A percentile compares a stretch with the other conserved stretches of the same genome.
phyloP scores from a whole-genome alignment of 257 asterid species.

The Jaltomata sinuosa region DNA sequence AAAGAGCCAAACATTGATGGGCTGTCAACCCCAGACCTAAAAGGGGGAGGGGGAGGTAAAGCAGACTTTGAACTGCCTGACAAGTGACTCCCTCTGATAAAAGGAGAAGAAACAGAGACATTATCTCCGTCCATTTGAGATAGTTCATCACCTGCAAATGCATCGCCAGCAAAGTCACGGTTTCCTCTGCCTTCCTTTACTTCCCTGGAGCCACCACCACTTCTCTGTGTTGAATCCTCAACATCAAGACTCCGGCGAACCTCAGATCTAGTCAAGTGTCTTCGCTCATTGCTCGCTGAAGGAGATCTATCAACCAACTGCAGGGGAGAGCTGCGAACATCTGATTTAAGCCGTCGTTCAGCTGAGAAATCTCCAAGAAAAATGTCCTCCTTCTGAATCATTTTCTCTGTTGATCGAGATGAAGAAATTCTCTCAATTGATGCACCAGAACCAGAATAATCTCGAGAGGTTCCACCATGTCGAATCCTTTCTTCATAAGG shows the following conservation, averaged over 20 bases:
- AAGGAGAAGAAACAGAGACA: constrained; percentile 71
- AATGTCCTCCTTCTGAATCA: constrained; percentile 51
- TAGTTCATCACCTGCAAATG: constrained; percentile 52
- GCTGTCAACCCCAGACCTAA: constrained; percentile 55
- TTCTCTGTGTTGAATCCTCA: constrained; percentile 68
- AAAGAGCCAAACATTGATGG: constrained; percentile 48
- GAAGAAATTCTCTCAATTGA: constrained; percentile 49
- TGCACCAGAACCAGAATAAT: constrained; percentile 38
- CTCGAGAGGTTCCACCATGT: constrained; percentile 45
- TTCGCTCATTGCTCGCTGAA: constrained; percentile 42
- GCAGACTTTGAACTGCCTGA: constrained; percentile 50
- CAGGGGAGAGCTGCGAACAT: constrained; percentile 52
- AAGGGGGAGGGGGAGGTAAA: constrained; percentile 56
- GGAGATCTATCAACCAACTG: constrained; percentile 69
- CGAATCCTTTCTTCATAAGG: constrained; percentile 69
- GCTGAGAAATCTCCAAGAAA: constrained; percentile 49
- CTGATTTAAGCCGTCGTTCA: constrained; percentile 68
- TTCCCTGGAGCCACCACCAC: constrained; percentile 71
- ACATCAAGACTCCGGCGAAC: constrained; percentile 51
- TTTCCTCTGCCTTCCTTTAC: constrained; percentile 59
- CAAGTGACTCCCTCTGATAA: constrained; percentile 43
- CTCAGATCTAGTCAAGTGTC: constrained; percentile 54
- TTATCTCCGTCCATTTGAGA: constrained; percentile 59
- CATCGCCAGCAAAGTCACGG: constrained; percentile 43
- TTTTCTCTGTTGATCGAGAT: constrained; percentile 58